Evolutionary conservation across 148 eudicot genomes (phyloP).

Genomic region (Nyssa sinensis): DNA sequence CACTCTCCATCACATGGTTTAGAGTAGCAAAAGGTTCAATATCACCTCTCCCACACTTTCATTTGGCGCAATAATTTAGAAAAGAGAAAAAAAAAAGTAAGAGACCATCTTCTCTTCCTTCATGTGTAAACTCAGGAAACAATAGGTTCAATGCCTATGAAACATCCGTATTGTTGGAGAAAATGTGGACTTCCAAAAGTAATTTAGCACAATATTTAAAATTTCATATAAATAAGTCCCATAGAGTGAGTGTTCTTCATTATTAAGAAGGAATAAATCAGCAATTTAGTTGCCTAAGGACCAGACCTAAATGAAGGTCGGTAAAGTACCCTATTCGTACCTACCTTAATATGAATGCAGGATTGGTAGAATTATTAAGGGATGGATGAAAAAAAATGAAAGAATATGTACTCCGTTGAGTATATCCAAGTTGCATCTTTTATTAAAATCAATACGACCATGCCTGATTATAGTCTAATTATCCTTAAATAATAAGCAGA

Average conservation of each 20-base stretch:
- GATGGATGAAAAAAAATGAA: not conserved
- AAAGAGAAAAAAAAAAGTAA: too few species aligned
- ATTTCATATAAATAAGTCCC: too few species aligned
- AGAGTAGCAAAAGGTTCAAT: too few species aligned
- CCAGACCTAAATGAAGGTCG: not conserved
- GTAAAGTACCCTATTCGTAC: not conserved
- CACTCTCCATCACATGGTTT: too few species aligned
- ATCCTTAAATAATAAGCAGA: not conserved
- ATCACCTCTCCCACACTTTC: too few species aligned
- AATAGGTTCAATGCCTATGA: too few species aligned
- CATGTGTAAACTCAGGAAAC: too few species aligned
- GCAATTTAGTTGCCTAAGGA: not conserved
- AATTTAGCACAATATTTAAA: not conserved
- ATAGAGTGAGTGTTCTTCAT: not conserved
- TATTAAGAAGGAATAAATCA: not conserved
- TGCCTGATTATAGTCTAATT: not conserved
- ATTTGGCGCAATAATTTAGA: too few species aligned
- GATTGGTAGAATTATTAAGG: not conserved
- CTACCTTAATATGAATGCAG: not conserved
- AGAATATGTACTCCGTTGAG: not conserved
- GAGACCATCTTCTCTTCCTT: too few species aligned
- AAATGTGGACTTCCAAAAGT: not conserved
- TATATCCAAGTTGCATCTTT: not conserved
- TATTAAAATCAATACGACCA: not conserved
- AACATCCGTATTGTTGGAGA: not conserved